These are phyloP conservation scores for Trypanosoma conorhini DNA, from an alignment of 208 protist genomes.

Conservation along the genomic window DNA sequence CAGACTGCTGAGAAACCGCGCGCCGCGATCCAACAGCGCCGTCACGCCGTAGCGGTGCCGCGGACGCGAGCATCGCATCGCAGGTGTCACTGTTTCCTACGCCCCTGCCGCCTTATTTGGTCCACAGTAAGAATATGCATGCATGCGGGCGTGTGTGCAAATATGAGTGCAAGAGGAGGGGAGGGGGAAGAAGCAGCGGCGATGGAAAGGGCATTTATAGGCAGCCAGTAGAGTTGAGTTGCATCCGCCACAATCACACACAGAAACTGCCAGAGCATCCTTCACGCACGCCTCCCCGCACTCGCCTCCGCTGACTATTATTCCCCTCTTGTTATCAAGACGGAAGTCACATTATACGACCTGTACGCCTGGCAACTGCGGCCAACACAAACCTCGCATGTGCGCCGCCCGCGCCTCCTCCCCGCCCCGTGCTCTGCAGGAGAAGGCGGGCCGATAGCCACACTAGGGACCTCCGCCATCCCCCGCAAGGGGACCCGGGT, in stretches of 20 bases:
- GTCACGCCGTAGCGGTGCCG: not conserved
- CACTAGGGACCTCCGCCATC: too few species aligned
- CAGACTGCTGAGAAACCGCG: slow-evolving; percentile 13
- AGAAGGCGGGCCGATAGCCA: not conserved
- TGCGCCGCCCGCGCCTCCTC: too few species aligned
- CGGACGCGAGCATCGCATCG: not conserved
- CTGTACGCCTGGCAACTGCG: not conserved
- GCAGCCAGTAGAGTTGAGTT: not conserved
- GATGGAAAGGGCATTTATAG: not conserved
- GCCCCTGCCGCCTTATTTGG: not conserved
- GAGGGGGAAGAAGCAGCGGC: not conserved
- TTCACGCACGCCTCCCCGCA: not conserved
- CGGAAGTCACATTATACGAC: not conserved
- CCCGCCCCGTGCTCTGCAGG: too few species aligned
- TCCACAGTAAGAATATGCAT: not conserved
- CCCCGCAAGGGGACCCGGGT: too few species aligned
- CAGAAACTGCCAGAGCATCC: too few species aligned
- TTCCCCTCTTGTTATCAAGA: not conserved
- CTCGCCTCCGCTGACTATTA: not conserved
- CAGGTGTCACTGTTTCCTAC: slow-evolving; percentile 6
- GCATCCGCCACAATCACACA: too few species aligned
- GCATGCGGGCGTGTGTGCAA: not conserved
- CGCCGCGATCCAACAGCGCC: slow-evolving; percentile 7
- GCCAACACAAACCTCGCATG: too few species aligned
- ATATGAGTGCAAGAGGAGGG: not conserved